Base-by-base conservation (phyloP, 164 flowering plant genomes). In the Pachysandra terminalis region DNA sequence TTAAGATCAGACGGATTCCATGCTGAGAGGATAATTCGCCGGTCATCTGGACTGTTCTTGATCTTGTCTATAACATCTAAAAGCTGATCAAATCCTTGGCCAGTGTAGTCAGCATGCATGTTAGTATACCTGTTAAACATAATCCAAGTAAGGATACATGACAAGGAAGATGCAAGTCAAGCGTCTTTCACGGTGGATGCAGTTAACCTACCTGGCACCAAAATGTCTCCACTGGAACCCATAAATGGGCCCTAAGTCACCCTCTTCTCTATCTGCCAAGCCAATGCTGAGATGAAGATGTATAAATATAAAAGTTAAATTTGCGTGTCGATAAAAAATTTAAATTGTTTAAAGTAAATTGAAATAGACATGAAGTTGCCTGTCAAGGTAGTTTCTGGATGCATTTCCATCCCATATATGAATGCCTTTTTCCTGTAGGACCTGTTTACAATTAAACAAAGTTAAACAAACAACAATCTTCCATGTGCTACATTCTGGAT, bases 171-270 rank as follows among this genome's bases (percentile, higher is more conserved):
- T 16, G 25, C 7, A 35, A 26, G 25, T 7, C 19, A 13, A 52
- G 56, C 3, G 28, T 19, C 65, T 3, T 35, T 35, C 32, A 27
- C 10, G n/a, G 40, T 56, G 26, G 23, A 19, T 26, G 59, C 5
- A 19, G 19, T n/a, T 37, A 54, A 68, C 81, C 27, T 57, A 94
- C 98, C 86, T 90, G 56, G 98, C 98, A 67, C 97, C 98, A 79
- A 87, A 91, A 73, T 94, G 97, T 70, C 96, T 78, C 98, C 98
- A 90, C 77, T 91, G 97, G 58, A 94, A 94, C 27, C 96, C 98
- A 81, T 91, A 93, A n/a, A 93, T 75, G 41, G 97, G 98, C 67
- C 98, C 98, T 60, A 93, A 77, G 76, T 91, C 98, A 74, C 97
- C 98, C 74, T 90, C 97, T 79, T 90, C 97, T 69, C 96, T 82